phyloP scores from a whole-genome alignment of 2,329 filamentous ascomycete species.

The Colletotrichum tanaceti region DNA sequence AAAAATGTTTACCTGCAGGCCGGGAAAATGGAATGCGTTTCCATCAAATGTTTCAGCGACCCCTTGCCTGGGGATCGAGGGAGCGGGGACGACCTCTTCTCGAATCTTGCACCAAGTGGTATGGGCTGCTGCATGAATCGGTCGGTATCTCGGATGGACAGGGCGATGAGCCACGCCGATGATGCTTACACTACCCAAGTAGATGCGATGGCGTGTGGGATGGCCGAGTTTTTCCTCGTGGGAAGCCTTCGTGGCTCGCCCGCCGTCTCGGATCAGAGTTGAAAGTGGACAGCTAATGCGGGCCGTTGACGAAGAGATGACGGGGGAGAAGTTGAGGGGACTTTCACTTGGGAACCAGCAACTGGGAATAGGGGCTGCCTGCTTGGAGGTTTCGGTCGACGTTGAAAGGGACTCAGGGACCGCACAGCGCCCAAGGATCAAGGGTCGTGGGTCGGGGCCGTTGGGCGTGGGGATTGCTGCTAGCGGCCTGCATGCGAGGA shows the following conservation, averaged over 20 bases:
- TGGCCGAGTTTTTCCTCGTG: constrained; percentile 1
- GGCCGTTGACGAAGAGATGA: constrained; percentile 14
- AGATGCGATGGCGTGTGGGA: constrained; percentile 10
- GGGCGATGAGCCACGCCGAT: constrained; percentile 20
- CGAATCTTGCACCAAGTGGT: constrained; percentile 23
- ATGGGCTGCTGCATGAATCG: constrained; percentile 39
- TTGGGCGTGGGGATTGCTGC: constrained; percentile 31
- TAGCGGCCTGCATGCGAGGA: constrained; percentile 36
- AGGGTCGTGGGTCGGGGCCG: constrained; percentile 23
- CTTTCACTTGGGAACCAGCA: not conserved
- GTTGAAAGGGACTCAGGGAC: constrained; percentile 18
- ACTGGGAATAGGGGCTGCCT: constrained; percentile 24
- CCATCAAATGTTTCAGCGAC: constrained; percentile 38
- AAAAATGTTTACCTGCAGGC: constrained; percentile 23
- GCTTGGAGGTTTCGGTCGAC: not conserved
- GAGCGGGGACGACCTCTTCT: constrained; percentile 31
- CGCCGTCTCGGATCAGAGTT: constrained; percentile 18
- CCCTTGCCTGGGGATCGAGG: constrained; percentile 24
- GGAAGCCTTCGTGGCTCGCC: not conserved
- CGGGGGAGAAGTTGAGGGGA: not conserved
- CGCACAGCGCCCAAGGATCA: constrained; percentile 25
- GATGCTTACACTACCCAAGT: no score
- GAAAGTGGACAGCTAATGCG: constrained; percentile 10
- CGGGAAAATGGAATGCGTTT: constrained; percentile 22
- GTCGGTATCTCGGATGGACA: constrained; percentile 22